Base-by-base conservation (phyloP, 2,329 filamentous ascomycete species). In the Ascochyta pisi region DNA sequence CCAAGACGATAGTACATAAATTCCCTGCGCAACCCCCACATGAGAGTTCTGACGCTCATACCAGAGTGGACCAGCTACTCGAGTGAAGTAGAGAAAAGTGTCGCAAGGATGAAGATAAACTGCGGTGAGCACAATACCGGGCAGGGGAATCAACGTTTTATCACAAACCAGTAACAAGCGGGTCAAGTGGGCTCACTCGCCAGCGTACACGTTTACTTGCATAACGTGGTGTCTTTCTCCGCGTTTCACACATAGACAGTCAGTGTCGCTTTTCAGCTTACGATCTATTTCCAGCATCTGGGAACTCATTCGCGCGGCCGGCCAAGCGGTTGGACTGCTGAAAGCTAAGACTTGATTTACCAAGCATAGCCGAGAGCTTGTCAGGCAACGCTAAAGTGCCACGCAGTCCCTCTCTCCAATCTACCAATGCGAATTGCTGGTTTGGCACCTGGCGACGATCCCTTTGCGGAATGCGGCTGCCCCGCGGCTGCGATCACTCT, bases 1-100 rank as follows among this genome's bases (percentile, higher is more conserved):
- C 34, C 58, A 19, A 58, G 50, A 45, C 54, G 60, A 54, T 56
- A 52, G 40, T 37, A 34, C 12, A 22, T 37, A 1, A 4, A 16
- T 27, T n/a, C 5, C 10, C 5, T 39, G 12, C 10, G 19, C 4
- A 16, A 19, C 10, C 2, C 37, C 5, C 37, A 10, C 37, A 23
- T 6, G 4, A 23, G 22, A 39, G 33, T 35, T n/a, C 15, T 16
- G 8, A 16, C 5, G 31, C 13, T n/a, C 22, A 47, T 2, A 8
- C 35, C 12, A 31, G 15, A 22, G n/a, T 16, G 16, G 29, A 3
- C 27, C 23, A 22, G 9, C 27, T 19, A 6, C 22, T 33, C 27
- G 2, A 2, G 2, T 33, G 3, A 8, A 12, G n/a, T 43, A 24
- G 19, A 43, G 26, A 6, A 15, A 16, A 35, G 3, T 9, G 33